These are phyloP conservation scores for Scenedesmus sp. DNA, from an alignment of 163 green algal genomes.

Conservation along the genomic window DNA sequence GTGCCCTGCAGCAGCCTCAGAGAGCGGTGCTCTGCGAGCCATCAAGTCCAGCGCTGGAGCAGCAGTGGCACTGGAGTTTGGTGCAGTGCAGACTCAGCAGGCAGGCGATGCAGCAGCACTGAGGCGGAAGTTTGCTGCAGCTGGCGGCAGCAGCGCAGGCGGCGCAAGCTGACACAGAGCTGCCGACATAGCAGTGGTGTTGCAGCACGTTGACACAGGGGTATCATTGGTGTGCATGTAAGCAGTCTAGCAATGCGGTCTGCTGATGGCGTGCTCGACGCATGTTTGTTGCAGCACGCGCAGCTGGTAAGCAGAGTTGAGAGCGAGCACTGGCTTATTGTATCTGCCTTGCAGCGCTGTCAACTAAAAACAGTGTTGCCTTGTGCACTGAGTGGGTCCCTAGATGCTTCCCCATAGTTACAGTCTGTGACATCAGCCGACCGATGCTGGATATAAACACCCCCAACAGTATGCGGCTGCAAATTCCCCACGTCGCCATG, in stretches of 20 bases:
- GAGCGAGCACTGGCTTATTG: too few species aligned
- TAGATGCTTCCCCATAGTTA: too few species aligned
- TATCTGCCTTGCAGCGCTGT: too few species aligned
- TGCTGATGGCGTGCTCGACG: too few species aligned
- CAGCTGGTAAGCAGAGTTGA: too few species aligned
- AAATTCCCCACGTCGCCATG: too few species aligned
- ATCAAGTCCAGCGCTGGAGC: slow-evolving; percentile 42
- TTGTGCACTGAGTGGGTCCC: too few species aligned
- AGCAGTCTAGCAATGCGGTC: background rate
- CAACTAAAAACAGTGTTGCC: too few species aligned
- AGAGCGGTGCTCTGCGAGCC: slow-evolving; percentile 30
- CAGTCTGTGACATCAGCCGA: too few species aligned
- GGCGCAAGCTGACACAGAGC: background rate
- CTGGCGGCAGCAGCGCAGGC: background rate
- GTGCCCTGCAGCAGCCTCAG: slow-evolving; percentile 22
- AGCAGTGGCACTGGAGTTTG: slow-evolving; percentile 56
- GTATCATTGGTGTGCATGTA: background rate
- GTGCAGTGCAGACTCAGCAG: slow-evolving; percentile 47
- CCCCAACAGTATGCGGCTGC: too few species aligned
- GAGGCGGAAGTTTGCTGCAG: slow-evolving; percentile 43
- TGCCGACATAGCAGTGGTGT: background rate
- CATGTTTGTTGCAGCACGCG: background rate
- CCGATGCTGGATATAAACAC: too few species aligned
- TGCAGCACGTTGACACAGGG: background rate
- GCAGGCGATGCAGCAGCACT: slow-evolving; percentile 45